Evolutionary conservation across 73 alveolate genomes (phyloP), one percentile per base, ranked within the genome.

Genomic region (Stentor coeruleus): DNA sequence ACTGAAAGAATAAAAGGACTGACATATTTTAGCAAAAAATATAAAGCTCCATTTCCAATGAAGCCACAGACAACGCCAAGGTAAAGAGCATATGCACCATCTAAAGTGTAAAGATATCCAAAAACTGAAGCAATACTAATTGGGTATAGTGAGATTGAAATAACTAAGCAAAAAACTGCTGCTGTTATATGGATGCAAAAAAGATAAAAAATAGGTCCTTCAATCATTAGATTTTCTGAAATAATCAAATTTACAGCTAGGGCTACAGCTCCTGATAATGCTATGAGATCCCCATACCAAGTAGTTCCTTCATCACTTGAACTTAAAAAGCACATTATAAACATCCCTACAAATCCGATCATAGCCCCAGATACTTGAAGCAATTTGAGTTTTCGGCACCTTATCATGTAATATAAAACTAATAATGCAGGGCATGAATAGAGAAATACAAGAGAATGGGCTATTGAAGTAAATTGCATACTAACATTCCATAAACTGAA

Each of bases 221-320:
- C 37, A 20, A 28, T 31, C 79, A 66, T 66, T 28, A 33, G 79
- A 14, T 66, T 66, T 31, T 66, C 37, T 26, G 40, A 20, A 11
- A 66, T 33, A 20, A 66, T 20, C 39, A 66, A 20, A 66, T 66
- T 20, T 20, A 66, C 79, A 20, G 42, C 36, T 15, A 66, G 79
- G n/a, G 39, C 37, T 20, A 66, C 15, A 20, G 79, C 79, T 11
- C 40, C 37, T 15, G 15, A 20, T 28, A 66, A 33, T 11, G 79
- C 36, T 20, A 66, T 66, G 39, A 66, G 40, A 33, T 66, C 79
- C 33, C 79, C 79, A 66, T 66, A 66, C 79, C 79, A 66, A 66
- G 79, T 66, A 1, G 79, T 20, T 2, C 79, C 79, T 66, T 66
- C 79, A 31, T 31, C 33, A 14, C 15, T 15, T 28, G 42, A 26